Evolutionary conservation across 495 filamentous ascomycete genomes (phyloP).

Genomic region (Tuber aestivum): DNA sequence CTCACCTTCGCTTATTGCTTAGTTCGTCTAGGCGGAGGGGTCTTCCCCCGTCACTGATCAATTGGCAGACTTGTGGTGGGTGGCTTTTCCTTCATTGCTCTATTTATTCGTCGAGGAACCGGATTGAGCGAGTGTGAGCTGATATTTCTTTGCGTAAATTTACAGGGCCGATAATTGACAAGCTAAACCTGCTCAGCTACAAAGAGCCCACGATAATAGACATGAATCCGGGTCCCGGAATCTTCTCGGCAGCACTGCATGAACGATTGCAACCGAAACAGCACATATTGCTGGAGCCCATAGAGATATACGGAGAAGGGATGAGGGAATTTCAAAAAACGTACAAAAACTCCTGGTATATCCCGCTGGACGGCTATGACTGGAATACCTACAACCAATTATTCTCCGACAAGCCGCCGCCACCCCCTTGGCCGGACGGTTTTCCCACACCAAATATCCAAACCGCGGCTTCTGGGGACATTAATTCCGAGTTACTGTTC

Average conservation of each 20-base stretch:
- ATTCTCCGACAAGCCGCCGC: conserved; percentile 42
- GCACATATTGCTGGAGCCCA: conserved; percentile 73
- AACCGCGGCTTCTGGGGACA: conserved; percentile 10
- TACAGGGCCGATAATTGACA: conserved; percentile 20
- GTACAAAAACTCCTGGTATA: conserved; percentile 13
- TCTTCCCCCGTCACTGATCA: neutral
- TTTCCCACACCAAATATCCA: conserved; percentile 38
- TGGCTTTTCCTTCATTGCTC: neutral
- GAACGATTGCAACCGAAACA: conserved; percentile 65
- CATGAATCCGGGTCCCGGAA: conserved; percentile 67
- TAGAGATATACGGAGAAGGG: conserved; percentile 50
- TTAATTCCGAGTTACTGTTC: conserved; percentile 41
- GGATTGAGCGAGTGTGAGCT: neutral
- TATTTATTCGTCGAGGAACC: neutral
- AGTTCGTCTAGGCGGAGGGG: neutral
- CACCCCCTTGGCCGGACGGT: conserved; percentile 8
- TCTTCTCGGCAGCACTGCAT: conserved; percentile 71
- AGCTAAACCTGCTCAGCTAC: conserved; percentile 26
- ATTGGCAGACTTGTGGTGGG: neutral
- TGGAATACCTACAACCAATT: conserved; percentile 51
- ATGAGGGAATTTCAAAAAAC: conserved; percentile 52
- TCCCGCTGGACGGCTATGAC: conserved; percentile 38
- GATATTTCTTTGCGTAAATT: neutral
- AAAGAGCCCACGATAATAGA: conserved; percentile 52
- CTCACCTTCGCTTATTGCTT: neutral